Evolutionary conservation across 2,329 filamentous ascomycete genomes (phyloP).

Genomic region (Ramularia endophylla): DNA sequence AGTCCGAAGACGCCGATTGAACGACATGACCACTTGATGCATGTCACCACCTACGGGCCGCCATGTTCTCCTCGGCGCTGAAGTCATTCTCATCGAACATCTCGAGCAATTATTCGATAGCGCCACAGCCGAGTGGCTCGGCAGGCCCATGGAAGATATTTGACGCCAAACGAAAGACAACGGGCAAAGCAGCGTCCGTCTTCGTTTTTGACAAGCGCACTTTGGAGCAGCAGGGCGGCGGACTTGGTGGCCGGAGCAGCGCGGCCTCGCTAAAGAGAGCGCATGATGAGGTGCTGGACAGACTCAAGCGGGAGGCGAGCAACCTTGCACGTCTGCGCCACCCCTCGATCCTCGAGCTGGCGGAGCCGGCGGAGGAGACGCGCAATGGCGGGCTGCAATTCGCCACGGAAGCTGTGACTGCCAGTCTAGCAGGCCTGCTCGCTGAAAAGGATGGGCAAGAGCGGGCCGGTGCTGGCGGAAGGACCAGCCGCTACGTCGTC

Average conservation of each 20-base stretch:
- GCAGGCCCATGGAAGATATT: slow-evolving; percentile 97
- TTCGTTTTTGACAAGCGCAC: slow-evolving; percentile 92
- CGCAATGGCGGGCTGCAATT: slow-evolving; percentile 89
- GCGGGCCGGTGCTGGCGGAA: slow-evolving; percentile 57
- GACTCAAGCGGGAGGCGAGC: slow-evolving; percentile 85
- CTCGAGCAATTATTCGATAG: slow-evolving; percentile 80
- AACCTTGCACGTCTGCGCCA: slow-evolving; percentile 83
- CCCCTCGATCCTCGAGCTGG: slow-evolving; percentile 84
- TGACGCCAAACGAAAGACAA: slow-evolving; percentile 95
- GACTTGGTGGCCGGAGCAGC: slow-evolving; percentile 52
- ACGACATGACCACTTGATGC: too few species aligned
- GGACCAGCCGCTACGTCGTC: slow-evolving; percentile 72
- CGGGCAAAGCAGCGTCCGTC: slow-evolving; percentile 79
- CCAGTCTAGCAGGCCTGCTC: slow-evolving; percentile 75
- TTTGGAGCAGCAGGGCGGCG: slow-evolving; percentile 61
- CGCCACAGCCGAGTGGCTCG: slow-evolving; percentile 66
- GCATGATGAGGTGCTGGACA: slow-evolving; percentile 84
- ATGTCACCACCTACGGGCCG: slow-evolving; percentile 19
- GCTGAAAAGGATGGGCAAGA: slow-evolving; percentile 89
- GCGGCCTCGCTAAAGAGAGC: slow-evolving; percentile 68
- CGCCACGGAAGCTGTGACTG: slow-evolving; percentile 84
- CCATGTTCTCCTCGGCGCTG: slow-evolving; percentile 88
- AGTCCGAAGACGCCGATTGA: too few species aligned
- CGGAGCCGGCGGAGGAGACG: slow-evolving; percentile 93
- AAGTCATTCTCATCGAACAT: slow-evolving; percentile 96